These are phyloP conservation scores for Talaromyces sp. DNA, from an alignment of 2,329 filamentous ascomycete species.

Conservation along the genomic window DNA sequence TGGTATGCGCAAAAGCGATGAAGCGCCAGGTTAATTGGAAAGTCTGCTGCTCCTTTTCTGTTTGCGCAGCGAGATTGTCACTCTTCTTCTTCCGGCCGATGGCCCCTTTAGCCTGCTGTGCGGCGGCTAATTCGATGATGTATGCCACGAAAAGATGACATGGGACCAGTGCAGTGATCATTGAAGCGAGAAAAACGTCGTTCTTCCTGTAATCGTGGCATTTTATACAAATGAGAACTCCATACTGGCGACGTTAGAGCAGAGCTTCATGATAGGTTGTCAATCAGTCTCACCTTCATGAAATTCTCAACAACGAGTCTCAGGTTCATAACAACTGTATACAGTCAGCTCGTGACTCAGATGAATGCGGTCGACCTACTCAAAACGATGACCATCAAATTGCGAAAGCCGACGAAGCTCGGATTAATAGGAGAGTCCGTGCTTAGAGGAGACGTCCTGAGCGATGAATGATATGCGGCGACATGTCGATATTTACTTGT, in stretches of 20 bases:
- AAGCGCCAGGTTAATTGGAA: conserved; percentile 76
- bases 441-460: conserved; percentile 75
- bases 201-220: conserved; percentile 82
- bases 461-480: conserved; percentile 72
- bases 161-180: conserved; percentile 82
- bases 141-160: conserved; percentile 89
- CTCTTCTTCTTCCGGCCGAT: conserved; percentile 55
- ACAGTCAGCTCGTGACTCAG: conserved; percentile 18
- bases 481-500: conserved; percentile 83
- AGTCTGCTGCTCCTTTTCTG: conserved; percentile 56
- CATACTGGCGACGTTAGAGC: conserved; percentile 60
- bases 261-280: not conserved
- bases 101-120: conserved; percentile 69
- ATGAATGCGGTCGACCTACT: conserved; percentile 46
- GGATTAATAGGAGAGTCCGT: conserved; percentile 71
- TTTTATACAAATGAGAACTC: conserved; percentile 84
- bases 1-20: conserved; percentile 72
- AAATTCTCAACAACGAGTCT: conserved; percentile 95
- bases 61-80: conserved; percentile 52
- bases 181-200: conserved; percentile 70
- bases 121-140: conserved; percentile 79
- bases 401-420: conserved; percentile 90
- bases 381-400: conserved; percentile 90
- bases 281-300: conserved; percentile 64
- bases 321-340: conserved; percentile 80